phyloP scores from a whole-genome alignment of 495 filamentous ascomycete species.

The Xylaria longipes region DNA sequence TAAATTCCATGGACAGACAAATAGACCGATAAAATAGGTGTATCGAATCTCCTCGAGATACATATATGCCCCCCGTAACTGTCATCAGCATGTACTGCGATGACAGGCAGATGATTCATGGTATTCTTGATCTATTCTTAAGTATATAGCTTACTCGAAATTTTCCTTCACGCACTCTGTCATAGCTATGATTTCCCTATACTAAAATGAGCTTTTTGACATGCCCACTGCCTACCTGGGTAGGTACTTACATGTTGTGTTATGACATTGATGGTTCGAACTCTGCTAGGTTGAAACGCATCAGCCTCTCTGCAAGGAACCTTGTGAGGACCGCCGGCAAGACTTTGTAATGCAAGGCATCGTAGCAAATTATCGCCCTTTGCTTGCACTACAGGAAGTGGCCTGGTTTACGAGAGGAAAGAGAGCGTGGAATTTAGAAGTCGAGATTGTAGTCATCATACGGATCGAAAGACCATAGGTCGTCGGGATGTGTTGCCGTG shows the following conservation, averaged over 20 bases:
- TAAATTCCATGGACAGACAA: not conserved
- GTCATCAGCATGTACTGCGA: not conserved
- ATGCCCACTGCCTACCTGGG: not conserved
- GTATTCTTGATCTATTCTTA: not conserved
- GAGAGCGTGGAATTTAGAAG: not conserved
- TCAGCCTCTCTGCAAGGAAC: not conserved
- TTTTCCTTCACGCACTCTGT: not conserved
- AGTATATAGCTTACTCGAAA: not conserved
- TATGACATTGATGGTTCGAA: not conserved
- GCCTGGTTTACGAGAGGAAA: not conserved
- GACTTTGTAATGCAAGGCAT: not conserved
- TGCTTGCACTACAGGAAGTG: not conserved
- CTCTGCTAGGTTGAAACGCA: not conserved
- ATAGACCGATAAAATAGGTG: not conserved
- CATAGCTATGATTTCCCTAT: not conserved
- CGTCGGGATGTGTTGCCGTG: not conserved
- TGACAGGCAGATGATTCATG: not conserved
- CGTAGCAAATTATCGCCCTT: not conserved
- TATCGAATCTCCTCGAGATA: not conserved
- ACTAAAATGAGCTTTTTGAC: not conserved
- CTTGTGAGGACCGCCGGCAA: not conserved
- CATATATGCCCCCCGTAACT: not conserved
- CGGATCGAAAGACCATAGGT: slow-evolving; percentile 20
- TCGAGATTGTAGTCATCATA: not conserved
- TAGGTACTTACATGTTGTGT: not conserved